Conservation (phyloP, 257 asterid genomes). For the Ocimum tenuiflorum region DNA sequence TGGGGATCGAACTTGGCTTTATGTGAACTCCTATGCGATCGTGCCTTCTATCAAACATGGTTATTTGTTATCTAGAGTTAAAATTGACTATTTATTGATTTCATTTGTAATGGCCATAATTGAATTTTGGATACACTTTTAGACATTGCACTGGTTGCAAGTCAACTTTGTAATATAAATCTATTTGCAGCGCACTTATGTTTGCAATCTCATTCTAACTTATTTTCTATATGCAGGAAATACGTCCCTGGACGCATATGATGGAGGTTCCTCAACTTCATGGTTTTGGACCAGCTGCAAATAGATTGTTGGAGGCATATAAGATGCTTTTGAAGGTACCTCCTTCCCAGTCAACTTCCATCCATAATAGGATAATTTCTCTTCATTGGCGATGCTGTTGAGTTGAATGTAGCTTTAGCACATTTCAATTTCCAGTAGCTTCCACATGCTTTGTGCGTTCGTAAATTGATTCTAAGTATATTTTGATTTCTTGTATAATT, state of each 20-base stretch:
- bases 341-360: neutral
- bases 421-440: neutral
- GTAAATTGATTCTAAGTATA: neutral
- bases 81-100: too few relatives aligned
- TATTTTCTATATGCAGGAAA: slow-evolving; percentile 49
- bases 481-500: neutral
- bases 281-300: slow-evolving; percentile 99
- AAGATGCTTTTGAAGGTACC: slow-evolving; percentile 98
- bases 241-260: slow-evolving; percentile 99
- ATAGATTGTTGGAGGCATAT: slow-evolving; percentile 89
- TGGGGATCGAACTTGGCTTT: too few relatives aligned
- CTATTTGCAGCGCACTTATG: too few relatives aligned
- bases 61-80: too few relatives aligned
- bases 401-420: neutral
- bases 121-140: neutral
- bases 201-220: slow-evolving; percentile 5
- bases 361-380: slow-evolving; percentile 10
- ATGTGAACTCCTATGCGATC: too few relatives aligned
- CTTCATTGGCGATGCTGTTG: neutral
- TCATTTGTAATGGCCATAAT: neutral
- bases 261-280: slow-evolving; percentile 99
- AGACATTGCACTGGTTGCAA: too few relatives aligned
- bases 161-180: neutral
- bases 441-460: slow-evolving; percentile 10
- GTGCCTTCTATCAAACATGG: too few relatives aligned